These are phyloP conservation scores for Fusarium virguliforme DNA, from an alignment of 2,329 filamentous ascomycete genomes.

Conservation along the genomic window DNA sequence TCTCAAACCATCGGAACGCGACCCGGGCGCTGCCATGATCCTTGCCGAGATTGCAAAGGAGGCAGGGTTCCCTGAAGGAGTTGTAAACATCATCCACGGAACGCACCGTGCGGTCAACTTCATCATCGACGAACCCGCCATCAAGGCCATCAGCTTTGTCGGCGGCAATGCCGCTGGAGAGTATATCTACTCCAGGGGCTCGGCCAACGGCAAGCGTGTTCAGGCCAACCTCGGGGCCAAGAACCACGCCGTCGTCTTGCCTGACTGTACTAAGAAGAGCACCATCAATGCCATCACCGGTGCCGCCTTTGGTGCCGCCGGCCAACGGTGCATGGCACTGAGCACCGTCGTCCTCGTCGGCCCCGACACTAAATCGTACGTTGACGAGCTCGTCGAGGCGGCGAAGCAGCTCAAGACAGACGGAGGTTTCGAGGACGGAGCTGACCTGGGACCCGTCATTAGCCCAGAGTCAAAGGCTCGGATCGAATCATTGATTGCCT, in stretches of 20 bases:
- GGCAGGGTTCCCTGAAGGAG: conserved; percentile 82
- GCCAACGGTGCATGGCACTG: conserved; percentile 79
- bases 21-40: conserved; percentile 85
- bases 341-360: conserved; percentile 77
- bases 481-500: conserved; percentile 44
- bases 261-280: conserved; percentile 80
- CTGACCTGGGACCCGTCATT: conserved; percentile 47
- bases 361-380: conserved; percentile 74
- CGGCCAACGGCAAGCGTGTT: conserved; percentile 79
- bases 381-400: conserved; percentile 74
- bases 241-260: conserved; percentile 78
- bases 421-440: conserved; percentile 45
- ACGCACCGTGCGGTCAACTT: conserved; percentile 77
- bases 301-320: conserved; percentile 78
- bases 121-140: conserved; percentile 77
- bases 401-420: conserved; percentile 66
- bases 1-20: conserved; percentile 85
- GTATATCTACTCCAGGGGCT: conserved; percentile 78
- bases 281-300: conserved; percentile 77
- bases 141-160: conserved; percentile 80
- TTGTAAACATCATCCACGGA: conserved; percentile 79
- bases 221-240: conserved; percentile 80
- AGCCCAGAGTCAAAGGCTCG: conserved; percentile 40
- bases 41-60: conserved; percentile 81
- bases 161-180: conserved; percentile 79